Conservation (phyloP, 805 yeast genomes). For the Saccharomycopsis selenospora region DNA sequence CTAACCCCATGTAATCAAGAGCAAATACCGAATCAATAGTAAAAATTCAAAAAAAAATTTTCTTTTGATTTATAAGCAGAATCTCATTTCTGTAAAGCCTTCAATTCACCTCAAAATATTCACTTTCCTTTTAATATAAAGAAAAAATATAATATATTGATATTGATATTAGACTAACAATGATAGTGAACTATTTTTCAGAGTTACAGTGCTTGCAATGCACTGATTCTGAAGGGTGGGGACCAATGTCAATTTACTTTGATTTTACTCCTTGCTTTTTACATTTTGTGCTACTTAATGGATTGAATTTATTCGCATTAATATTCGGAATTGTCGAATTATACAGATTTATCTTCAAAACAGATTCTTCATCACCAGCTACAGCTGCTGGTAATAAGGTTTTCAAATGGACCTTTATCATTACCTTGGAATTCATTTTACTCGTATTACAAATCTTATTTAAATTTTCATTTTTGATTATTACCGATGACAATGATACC, state of each 20-base stretch:
- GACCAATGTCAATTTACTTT: constrained; percentile 38
- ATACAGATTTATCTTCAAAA: constrained; percentile 20
- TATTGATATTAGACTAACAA: no score
- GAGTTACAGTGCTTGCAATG: constrained; percentile 19
- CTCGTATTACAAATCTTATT: constrained; percentile 29
- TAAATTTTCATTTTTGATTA: constrained; percentile 24
- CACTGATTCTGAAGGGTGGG: constrained; percentile 34
- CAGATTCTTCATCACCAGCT: constrained; percentile 17
- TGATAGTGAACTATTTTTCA: neutral
- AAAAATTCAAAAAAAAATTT: no score
- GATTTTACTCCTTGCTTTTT: constrained; percentile 57
- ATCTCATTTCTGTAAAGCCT: no score
- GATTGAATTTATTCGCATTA: constrained; percentile 37
- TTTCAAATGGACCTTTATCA: constrained; percentile 32
- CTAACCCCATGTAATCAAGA: no score
- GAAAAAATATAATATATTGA: no score
- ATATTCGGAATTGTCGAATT: constrained; percentile 36
- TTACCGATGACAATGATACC: constrained; percentile 22
- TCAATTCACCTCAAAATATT: no score
- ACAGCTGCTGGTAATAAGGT: constrained; percentile 23
- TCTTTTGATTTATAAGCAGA: no score
- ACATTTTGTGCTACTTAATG: constrained; percentile 43
- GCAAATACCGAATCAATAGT: no score
- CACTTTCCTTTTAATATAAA: no score
- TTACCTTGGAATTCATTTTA: constrained; percentile 28